Conservation (phyloP, 371 early-diverging fungal species). For the Circinella minor region DNA sequence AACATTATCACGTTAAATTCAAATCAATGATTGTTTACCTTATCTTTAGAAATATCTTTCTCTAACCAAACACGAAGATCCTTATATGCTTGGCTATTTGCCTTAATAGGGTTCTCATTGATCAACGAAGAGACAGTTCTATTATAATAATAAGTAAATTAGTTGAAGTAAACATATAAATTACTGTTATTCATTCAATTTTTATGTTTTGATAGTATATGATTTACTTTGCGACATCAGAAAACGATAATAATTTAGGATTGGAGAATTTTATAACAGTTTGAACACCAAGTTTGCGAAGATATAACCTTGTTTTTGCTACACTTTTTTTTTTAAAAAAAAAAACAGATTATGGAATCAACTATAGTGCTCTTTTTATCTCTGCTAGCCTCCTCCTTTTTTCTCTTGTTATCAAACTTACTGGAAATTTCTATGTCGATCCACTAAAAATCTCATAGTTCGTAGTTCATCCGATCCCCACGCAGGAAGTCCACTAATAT, state of each 20-base stretch:
- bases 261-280: conserved; percentile 30
- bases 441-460: conserved; percentile 43
- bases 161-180: too few species aligned
- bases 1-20: too few species aligned
- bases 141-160: background rate
- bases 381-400: background rate
- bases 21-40: conserved; percentile 15
- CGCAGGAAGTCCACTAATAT: conserved; percentile 25
- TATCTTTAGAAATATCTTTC: conserved; percentile 24
- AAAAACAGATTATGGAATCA: background rate
- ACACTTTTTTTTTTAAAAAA: conserved; percentile 16
- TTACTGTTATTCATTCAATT: too few species aligned
- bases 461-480: conserved; percentile 55
- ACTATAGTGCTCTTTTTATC: background rate
- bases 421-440: conserved; percentile 51
- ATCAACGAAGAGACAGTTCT: conserved; percentile 48
- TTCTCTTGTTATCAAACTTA: conserved; percentile 18
- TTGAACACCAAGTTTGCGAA: conserved; percentile 41
- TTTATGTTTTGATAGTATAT: background rate
- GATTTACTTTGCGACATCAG: conserved; percentile 51
- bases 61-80: conserved; percentile 34
- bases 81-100: conserved; percentile 25
- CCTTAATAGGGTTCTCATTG: conserved; percentile 34
- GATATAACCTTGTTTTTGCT: conserved; percentile 35
- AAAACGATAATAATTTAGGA: conserved; percentile 34